A percentile compares a stretch with the other conserved stretches of the same genome.
These are phyloP conservation scores for Monilinia fructigena DNA, from an alignment of 2,329 filamentous ascomycete genomes.

Conservation along the genomic window DNA sequence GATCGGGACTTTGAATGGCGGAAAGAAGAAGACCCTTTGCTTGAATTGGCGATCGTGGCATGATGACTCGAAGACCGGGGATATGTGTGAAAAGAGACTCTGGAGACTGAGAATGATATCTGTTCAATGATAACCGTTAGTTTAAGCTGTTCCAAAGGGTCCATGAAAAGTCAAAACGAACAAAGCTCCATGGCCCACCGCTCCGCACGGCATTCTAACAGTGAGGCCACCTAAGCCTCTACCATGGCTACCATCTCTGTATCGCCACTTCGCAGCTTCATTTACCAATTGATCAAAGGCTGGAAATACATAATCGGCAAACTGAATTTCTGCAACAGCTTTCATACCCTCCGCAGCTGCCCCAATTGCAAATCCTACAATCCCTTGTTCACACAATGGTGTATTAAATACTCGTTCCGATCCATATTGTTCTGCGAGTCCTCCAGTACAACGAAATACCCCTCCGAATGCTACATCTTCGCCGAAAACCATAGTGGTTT, in stretches of 20 bases:
- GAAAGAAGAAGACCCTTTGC: slow-evolving; percentile 68
- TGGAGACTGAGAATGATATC: slow-evolving; percentile 70
- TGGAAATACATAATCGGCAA: slow-evolving; percentile 75
- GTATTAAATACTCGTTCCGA: slow-evolving; percentile 93
- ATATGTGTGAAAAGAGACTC: slow-evolving; percentile 70
- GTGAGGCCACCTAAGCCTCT: slow-evolving; percentile 63
- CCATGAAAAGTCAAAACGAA: slow-evolving; percentile 41
- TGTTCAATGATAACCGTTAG: slow-evolving; percentile 32
- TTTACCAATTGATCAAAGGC: slow-evolving; percentile 78
- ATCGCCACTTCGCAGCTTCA: slow-evolving; percentile 71
- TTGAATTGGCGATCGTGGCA: slow-evolving; percentile 68
- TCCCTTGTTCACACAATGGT: slow-evolving; percentile 88
- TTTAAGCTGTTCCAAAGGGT: neutral
- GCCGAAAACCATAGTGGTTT: slow-evolving; percentile 86
- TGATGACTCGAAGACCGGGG: slow-evolving; percentile 66
- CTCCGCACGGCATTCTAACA: slow-evolving; percentile 69
- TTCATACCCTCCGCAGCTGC: slow-evolving; percentile 88
- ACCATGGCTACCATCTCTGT: slow-evolving; percentile 59
- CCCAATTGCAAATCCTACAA: slow-evolving; percentile 90
- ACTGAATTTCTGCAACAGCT: slow-evolving; percentile 84
- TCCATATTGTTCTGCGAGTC: slow-evolving; percentile 83
- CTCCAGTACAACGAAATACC: slow-evolving; percentile 93
- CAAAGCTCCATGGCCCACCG: slow-evolving; percentile 69
- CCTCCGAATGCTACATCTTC: slow-evolving; percentile 97
- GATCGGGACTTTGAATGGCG: slow-evolving; percentile 63